These are phyloP conservation scores for Diaporthe sp. DNA, from an alignment of 2,329 filamentous ascomycete genomes.

Conservation along the genomic window DNA sequence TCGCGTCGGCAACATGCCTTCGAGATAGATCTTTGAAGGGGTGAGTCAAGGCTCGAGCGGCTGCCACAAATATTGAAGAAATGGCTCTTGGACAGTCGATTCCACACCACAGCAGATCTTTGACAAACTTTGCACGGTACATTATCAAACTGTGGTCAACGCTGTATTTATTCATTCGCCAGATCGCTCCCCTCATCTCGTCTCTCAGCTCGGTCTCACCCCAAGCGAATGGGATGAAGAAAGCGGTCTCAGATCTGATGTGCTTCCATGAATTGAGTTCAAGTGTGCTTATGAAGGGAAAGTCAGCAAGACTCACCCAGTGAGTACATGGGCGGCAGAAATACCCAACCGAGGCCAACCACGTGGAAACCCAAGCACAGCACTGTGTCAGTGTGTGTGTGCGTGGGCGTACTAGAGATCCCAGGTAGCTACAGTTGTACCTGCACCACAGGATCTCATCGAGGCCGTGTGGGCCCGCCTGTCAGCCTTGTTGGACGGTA, in stretches of 20 bases:
- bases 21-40: no score
- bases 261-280: not conserved
- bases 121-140: no score
- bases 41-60: no score
- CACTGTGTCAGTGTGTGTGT: not conserved
- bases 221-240: not conserved
- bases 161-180: no score
- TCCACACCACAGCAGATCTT: no score
- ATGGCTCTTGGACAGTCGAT: no score
- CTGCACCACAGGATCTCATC: not conserved
- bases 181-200: not conserved
- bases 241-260: not conserved
- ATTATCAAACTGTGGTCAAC: no score
- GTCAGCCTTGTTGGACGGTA: constrained; percentile 9
- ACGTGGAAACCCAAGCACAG: not conserved
- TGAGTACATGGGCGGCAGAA: not conserved
- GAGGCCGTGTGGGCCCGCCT: not conserved
- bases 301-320: not conserved
- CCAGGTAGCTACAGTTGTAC: not conserved
- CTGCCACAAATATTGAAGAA: no score
- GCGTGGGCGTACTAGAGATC: no score
- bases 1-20: no score
- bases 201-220: not conserved
- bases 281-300: not conserved
- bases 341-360: not conserved